A percentile compares a stretch with the other conserved stretches of the same genome.
Evolutionary conservation across 169 alveolate species (phyloP).

Genomic region (Plasmodium yoelii): DNA sequence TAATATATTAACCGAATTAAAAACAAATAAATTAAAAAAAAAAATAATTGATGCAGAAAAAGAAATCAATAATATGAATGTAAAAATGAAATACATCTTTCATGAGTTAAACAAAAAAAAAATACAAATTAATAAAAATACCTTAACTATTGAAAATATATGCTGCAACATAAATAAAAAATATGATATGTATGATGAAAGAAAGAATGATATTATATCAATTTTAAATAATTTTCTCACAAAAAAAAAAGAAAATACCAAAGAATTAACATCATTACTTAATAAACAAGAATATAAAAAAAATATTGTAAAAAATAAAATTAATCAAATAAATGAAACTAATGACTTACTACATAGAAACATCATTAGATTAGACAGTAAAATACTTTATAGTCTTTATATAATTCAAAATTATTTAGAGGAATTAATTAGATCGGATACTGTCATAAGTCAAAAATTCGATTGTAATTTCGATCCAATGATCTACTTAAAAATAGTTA

Average conservation of each 20-base stretch:
- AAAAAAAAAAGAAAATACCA: constrained; percentile 42
- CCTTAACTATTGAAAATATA: constrained; percentile 20
- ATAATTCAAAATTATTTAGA: constrained; percentile 17
- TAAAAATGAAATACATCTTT: constrained; percentile 11
- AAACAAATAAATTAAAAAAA: constrained; percentile 42
- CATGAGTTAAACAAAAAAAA: constrained; percentile 41
- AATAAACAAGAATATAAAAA: constrained; percentile 15
- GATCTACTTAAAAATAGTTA: constrained; percentile 27
- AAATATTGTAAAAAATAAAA: constrained; percentile 14
- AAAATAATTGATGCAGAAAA: constrained; percentile 29
- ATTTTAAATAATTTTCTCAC: constrained; percentile 41
- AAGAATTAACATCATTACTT: constrained; percentile 28
- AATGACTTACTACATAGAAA: background rate
- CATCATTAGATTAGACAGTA: constrained; percentile 20
- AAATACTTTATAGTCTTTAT: constrained; percentile 18
- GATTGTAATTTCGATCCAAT: background rate
- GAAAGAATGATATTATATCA: constrained; percentile 10
- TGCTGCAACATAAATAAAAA: constrained; percentile 12
- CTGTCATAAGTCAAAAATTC: background rate
- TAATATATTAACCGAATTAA: constrained; percentile 45
- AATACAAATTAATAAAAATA: constrained; percentile 27
- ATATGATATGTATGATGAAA: constrained; percentile 8
- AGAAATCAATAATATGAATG: constrained; percentile 10
- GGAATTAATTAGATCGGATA: background rate
- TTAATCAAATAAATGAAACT: constrained; percentile 25